Base-by-base conservation (phyloP, 305 asterid species). In the Fraxinus sp. region DNA sequence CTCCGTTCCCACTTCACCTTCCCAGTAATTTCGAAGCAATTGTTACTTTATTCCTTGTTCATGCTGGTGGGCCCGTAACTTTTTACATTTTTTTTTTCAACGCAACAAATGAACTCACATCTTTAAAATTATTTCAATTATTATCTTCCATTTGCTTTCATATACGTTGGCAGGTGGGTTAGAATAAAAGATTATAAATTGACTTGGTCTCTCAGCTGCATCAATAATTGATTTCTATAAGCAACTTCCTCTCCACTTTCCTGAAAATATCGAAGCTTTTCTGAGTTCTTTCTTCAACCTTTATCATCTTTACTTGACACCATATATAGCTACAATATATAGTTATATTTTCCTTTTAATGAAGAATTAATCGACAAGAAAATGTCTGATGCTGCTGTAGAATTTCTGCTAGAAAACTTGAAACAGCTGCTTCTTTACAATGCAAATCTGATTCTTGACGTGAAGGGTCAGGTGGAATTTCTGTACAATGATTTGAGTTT, bases 321-420 rank as follows among this genome's bases (percentile, higher is more conserved):
- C 70, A 1, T 59, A 1, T 18, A 7, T 62, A 62, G 32, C 16
- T 62, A 62, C 32, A n/a, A 7, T 5, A 24, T 66, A 28, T 10
- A 66, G 74, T 26, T 26, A 1, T 2, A 24, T 66, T 10, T 66
- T 26, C 36, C 36, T 26, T 20, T 8, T 2, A 7, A 22, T 62
- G 16, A 7, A 62, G 30, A 62, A 62, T 7, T 22, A 62, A 62
- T 79, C 32, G 74, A 77, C 0, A 28, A 72, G 78, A 81, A 46
- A 33, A 91, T 90, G 92, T 90, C 90, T 44, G 95, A 91, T 74
- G 91, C 90, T 32, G 95, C 91, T 6, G 87, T 89, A 0, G 89
- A 87, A 59, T 90, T 91, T 33, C 90, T 93, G 44, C 82, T 91
- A 36, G 92, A 90, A 80, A 90, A 91, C 33, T 86, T 90, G 16